phyloP scores from a whole-genome alignment of 1,139 yeast species.

The Suhomyces wounanorum region DNA sequence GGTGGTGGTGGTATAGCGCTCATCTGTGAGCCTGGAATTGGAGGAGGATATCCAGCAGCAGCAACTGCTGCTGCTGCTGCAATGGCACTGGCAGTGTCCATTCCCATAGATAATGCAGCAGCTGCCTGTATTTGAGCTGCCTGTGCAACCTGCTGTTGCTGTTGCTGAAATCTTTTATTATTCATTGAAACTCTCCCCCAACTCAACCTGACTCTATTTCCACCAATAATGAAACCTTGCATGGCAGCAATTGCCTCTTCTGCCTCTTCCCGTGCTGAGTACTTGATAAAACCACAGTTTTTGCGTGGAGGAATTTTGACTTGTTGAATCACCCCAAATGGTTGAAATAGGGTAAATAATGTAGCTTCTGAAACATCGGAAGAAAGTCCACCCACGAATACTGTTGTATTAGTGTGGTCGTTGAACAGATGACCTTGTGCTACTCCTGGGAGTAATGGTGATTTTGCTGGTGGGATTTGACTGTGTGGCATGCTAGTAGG shows the following conservation, averaged over 20 bases:
- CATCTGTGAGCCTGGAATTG: conserved; percentile 9
- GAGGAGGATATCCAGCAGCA: conserved; percentile 14
- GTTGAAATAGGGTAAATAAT: conserved; percentile 69
- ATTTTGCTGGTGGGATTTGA: conserved; percentile 3
- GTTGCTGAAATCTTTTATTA: conserved; percentile 38
- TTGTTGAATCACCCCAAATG: conserved; percentile 82
- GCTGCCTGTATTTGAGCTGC: conserved; percentile 41
- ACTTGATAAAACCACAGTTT: conserved; percentile 93
- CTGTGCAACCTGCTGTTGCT: conserved; percentile 35
- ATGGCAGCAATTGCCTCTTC: conserved; percentile 86
- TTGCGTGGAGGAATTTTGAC: conserved; percentile 91
- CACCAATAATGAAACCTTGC: conserved; percentile 92
- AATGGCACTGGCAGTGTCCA: conserved; percentile 36
- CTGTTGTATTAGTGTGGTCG: conserved; percentile 87
- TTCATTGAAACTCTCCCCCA: conserved; percentile 72
- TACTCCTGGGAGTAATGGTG: conserved; percentile 7
- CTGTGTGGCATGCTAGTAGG: neutral
- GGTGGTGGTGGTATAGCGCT: conserved; percentile 12
- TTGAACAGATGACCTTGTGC: conserved; percentile 37
- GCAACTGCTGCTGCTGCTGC: conserved; percentile 21
- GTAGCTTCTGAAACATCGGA: conserved; percentile 76
- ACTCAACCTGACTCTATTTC: conserved; percentile 78
- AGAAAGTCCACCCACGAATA: conserved; percentile 90
- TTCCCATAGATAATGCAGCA: conserved; percentile 39
- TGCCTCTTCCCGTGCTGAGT: conserved; percentile 75